Evolutionary conservation across 306 rosid species (phyloP).

Genomic region (Lablab purpureus): DNA sequence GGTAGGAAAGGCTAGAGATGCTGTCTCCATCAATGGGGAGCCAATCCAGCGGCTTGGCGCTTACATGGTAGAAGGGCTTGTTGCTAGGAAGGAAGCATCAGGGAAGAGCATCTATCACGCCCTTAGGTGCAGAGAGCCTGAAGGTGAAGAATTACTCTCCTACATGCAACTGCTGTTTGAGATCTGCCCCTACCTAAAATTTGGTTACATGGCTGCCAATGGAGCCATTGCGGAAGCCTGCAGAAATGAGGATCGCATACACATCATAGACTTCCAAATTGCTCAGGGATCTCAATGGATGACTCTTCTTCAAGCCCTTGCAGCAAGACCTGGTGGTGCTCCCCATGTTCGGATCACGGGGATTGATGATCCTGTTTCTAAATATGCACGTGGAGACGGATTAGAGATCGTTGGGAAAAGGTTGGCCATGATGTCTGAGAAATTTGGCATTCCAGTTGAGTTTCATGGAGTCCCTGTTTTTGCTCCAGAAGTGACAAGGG

Average conservation of each 20-base stretch:
- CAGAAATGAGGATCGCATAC: conserved; percentile 80
- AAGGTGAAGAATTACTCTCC: conserved; percentile 78
- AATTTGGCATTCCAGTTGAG: conserved; percentile 79
- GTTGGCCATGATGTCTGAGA: conserved; percentile 66
- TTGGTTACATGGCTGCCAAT: conserved; percentile 99
- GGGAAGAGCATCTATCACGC: conserved; percentile 85
- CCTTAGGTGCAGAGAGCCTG: conserved; percentile 87
- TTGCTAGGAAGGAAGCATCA: conserved; percentile 85
- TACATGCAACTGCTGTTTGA: conserved; percentile 90
- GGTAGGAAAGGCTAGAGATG: conserved; percentile 65
- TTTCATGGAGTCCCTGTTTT: conserved; percentile 83
- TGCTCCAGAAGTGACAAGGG: conserved; percentile 66
- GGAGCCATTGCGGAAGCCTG: conserved; percentile 97
- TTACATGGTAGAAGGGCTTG: conserved; percentile 94
- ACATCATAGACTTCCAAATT: conserved; percentile 93
- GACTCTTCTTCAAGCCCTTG: conserved; percentile 97
- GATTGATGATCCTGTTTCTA: conserved; percentile 78
- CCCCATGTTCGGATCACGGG: conserved; percentile 90
- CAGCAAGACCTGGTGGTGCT: conserved; percentile 89
- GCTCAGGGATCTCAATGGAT: conserved; percentile 92
- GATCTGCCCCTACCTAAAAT: conserved; percentile 91
- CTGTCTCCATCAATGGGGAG: conserved; percentile 83
- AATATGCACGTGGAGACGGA: conserved; percentile 86
- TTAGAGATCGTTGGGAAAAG: conserved; percentile 68
- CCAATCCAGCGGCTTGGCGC: conserved; percentile 96